Evolutionary conservation across 73 alveolate species (phyloP).

Genomic region (Tetrahymena thermophila): DNA sequence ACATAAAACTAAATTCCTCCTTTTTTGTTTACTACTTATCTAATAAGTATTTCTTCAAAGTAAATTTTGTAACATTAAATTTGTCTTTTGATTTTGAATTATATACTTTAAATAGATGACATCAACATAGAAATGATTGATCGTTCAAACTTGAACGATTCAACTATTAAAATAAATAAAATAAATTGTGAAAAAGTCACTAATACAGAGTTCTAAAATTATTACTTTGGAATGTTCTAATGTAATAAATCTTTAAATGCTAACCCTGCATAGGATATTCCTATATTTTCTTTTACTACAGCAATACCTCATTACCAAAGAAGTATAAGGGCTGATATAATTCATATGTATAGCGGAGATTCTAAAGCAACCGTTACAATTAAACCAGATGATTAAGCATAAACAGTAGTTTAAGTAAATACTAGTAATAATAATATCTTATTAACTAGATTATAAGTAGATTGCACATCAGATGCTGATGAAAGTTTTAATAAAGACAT

Average conservation of each 20-base stretch:
- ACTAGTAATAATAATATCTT: neutral
- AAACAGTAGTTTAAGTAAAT: neutral
- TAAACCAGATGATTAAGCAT: neutral
- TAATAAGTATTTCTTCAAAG: neutral
- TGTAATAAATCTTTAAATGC: neutral
- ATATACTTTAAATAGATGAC: neutral
- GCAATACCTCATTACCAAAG: neutral
- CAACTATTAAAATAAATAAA: neutral
- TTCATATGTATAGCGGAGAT: neutral
- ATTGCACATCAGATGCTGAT: neutral
- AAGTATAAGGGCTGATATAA: neutral
- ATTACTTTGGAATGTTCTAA: neutral
- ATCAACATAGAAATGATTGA: neutral
- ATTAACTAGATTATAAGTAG: neutral
- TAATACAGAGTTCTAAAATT: neutral
- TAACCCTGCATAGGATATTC: neutral
- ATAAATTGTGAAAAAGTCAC: neutral
- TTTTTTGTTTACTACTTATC: too few species aligned
- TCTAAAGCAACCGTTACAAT: neutral
- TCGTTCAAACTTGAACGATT: neutral
- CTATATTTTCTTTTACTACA: neutral
- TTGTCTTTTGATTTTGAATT: neutral
- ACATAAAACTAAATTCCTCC: too few species aligned
- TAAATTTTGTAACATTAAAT: neutral
- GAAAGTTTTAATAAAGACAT: neutral